Evolutionary conservation across 2,329 filamentous ascomycete genomes (phyloP), one percentile per base, ranked within the genome.

Genomic region (Fusarium camptoceras): DNA sequence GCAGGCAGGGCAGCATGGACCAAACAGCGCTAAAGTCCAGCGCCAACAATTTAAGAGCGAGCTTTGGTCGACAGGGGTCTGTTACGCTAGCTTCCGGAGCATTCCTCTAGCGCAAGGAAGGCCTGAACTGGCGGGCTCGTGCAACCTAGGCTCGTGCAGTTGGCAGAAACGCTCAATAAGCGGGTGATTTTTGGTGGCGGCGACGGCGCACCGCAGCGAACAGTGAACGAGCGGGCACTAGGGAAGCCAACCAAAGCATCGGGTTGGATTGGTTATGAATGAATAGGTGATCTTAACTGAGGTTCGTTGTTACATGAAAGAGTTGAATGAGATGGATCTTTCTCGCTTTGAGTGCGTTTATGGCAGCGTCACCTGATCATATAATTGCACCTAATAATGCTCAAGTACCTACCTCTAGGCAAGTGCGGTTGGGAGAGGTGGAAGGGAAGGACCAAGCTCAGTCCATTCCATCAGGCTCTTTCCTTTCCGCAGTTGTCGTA

Each of bases 201-300:
- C 51, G 67, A 55, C 56, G 65, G 66, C 53, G 44, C 24, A 55
- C 56, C 42, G 27, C 60, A 59, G 48, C 43, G 46, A 73, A 55
- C 59, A 70, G 61, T 30, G 55, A 50, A 59, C 30, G 44, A 53
- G 63, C 73, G 73, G 73, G 68, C 73, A 74, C 73, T 75, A 75
- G 66, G 68, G 50, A 74, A 72, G 58, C 64, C 65, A 55, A 39
- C 73, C 71, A 71, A 48, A 50, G 62, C 68, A 61, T 71, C 59
- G 73, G 73, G 73, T 63, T 70, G 50, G 42, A 22, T 12, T 62
- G 58, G 57, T 46, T 39, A 14, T 50, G 15, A 12, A 34, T 37
- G n/a, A 27, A 22, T 10, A 51, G 20, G 18, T n/a, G 34, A 6
- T n/a, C 34, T 37, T 28, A 20, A 27, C 31, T 27, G 39, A 42